These are phyloP conservation scores for Fusarium euwallaceae DNA, from an alignment of 2,329 filamentous ascomycete species.

Conservation along the genomic window DNA sequence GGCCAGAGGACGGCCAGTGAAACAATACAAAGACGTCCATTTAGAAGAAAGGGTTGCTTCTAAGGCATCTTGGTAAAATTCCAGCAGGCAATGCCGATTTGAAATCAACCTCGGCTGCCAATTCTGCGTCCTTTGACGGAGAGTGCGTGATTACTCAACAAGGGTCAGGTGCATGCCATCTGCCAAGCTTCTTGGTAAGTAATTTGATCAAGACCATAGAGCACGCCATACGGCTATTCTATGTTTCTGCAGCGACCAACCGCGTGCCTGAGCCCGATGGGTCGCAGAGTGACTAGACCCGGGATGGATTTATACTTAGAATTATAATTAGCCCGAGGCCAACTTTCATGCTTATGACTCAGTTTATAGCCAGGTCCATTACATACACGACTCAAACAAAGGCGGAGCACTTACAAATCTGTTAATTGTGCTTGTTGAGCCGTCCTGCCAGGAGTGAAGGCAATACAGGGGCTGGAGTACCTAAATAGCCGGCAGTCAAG, in stretches of 20 bases:
- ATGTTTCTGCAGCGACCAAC: not conserved
- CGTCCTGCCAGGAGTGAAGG: not conserved
- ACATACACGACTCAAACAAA: not conserved
- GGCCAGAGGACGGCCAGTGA: not conserved
- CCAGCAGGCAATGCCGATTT: not conserved
- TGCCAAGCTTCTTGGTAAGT: not conserved
- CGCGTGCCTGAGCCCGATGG: not conserved
- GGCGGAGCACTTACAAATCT: not conserved
- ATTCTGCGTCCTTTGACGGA: not conserved
- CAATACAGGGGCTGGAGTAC: not conserved
- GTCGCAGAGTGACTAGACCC: not conserved
- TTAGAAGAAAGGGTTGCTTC: not conserved
- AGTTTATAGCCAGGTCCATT: not conserved
- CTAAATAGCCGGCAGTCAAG: not conserved
- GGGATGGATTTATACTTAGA: not conserved
- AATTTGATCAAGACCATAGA: not conserved
- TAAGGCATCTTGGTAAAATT: not conserved
- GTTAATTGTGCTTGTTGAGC: not conserved
- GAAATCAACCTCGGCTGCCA: not conserved
- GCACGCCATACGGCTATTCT: not conserved
- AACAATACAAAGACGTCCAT: not conserved
- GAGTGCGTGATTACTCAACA: not conserved
- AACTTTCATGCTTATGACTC: not conserved
- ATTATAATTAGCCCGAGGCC: not conserved
- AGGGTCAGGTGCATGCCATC: not conserved